Base-by-base conservation (phyloP, 371 early-diverging fungal species). In the Syncephalis fuscata region DNA sequence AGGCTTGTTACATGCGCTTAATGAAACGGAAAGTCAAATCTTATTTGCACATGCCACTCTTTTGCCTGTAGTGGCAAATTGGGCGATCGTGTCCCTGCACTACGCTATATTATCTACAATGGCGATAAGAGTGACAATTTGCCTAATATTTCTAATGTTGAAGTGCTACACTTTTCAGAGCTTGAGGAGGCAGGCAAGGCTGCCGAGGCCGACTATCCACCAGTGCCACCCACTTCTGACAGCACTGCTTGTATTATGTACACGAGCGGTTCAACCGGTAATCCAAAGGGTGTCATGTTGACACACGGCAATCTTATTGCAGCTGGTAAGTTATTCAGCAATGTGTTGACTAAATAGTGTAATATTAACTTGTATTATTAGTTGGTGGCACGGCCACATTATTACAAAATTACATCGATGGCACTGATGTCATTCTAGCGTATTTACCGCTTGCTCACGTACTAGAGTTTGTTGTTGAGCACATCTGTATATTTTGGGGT, bases 401-500 rank as follows among this genome's bases (percentile, higher is more conserved):
- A 45, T 52, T 76, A 54, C 70, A 68, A 39, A 54, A 57, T 42
- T 59, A 65, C 45, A 27, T 71, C 32, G 63, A 58, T 19, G 65
- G 61, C 25, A 62, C 65, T 37, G 83, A 82, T 52, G 60, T 64
- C 14, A 68, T 92, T 63, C 70, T 95, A 47, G 88, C 90, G 14
- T 94, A 90, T 63, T 70, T 99, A 45, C 98, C 98, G 5, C 67
- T 93, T 16, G 92, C 96, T 38, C 98, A 99, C 68, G 83, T 85
- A 5, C 69, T 87, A 49, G 91, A 91, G 53, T 79, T 88, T 62
- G 63, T 82, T 20, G 88, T 88, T 38, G 87, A 91, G 55, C 70
- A 74, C 43, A 59, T 78, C 21, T 68, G 74, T 56, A 54, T 92
- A 3, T 79, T 73, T 52, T 74, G 71, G 62, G 92, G 92, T 48